phyloP scores from a whole-genome alignment of 2,329 filamentous ascomycete species.

The Aspergillaceae sp. region DNA sequence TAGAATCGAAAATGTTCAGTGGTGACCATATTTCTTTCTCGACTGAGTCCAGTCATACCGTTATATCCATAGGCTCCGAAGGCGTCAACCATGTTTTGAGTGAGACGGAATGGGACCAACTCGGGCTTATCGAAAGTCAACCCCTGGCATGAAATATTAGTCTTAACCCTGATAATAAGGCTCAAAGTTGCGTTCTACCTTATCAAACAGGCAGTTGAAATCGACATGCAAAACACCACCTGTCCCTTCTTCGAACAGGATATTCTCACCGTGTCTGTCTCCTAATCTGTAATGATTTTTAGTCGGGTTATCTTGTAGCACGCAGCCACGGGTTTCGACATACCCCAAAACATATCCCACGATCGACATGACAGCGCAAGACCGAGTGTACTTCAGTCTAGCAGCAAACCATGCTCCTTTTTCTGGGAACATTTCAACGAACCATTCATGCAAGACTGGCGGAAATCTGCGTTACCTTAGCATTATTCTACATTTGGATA shows the following conservation, averaged over 20 bases:
- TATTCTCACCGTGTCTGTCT: conserved; percentile 94
- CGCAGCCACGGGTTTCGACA: conserved; percentile 5
- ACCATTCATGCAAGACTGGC: conserved; percentile 85
- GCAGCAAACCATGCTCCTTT: conserved; percentile 88
- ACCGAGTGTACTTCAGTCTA: conserved; percentile 79
- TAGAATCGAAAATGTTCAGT: conserved; percentile 9
- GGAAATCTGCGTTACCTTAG: conserved; percentile 52
- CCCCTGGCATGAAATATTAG: conserved; percentile 38
- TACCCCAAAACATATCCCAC: conserved; percentile 81
- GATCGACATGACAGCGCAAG: conserved; percentile 99
- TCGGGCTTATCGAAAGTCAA: conserved; percentile 92
- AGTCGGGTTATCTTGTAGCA: conserved; percentile 1
- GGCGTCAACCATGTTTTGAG: conserved; percentile 96
- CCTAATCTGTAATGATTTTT: conserved; percentile 51
- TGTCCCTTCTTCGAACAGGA: conserved; percentile 86
- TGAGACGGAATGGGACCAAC: conserved; percentile 88
- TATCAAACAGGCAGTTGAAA: conserved; percentile 99
- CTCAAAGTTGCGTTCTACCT: conserved; percentile 33
- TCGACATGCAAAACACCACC: conserved; percentile 96
- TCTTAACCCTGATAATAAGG: too few relatives aligned
- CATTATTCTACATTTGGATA: background rate
- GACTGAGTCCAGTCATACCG: conserved; percentile 30
- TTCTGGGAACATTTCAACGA: conserved; percentile 87
- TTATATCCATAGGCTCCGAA: conserved; percentile 95
- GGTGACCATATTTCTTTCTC: background rate